These are phyloP conservation scores for Reutealis trisperma DNA, from an alignment of 345 rosid species.

Conservation along the genomic window DNA sequence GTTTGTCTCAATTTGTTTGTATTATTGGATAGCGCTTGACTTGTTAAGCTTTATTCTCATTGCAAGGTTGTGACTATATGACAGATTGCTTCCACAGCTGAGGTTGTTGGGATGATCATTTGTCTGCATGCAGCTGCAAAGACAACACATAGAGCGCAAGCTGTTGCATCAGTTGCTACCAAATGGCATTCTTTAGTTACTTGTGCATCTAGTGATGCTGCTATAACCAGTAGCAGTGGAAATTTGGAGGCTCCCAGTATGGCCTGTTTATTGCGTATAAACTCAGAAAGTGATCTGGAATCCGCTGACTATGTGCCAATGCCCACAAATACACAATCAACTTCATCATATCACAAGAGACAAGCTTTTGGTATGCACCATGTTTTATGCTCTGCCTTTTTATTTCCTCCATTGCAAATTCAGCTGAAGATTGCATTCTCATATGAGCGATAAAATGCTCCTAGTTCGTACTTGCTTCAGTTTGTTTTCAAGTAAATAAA, in stretches of 20 bases:
- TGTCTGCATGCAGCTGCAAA: slow-evolving; percentile 46
- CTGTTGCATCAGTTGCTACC: slow-evolving; percentile 33
- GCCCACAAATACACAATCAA: slow-evolving; percentile 18
- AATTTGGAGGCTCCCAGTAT: background rate
- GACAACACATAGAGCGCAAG: slow-evolving; percentile 41
- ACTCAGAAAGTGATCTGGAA: slow-evolving; percentile 30
- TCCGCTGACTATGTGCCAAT: slow-evolving; percentile 24
- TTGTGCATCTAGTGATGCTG: slow-evolving; percentile 9
- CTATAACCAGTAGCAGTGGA: background rate
- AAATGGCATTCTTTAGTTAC: slow-evolving; percentile 38
- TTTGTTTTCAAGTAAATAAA: background rate
- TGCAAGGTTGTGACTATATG: background rate
- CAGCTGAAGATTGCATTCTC: background rate
- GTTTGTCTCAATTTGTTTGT: background rate
- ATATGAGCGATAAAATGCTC: background rate
- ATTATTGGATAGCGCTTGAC: background rate
- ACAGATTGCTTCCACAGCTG: slow-evolving; percentile 38
- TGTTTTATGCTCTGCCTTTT: background rate
- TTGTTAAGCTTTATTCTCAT: background rate
- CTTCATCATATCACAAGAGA: slow-evolving; percentile 36
- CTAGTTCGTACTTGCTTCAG: background rate
- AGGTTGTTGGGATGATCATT: slow-evolving; percentile 38
- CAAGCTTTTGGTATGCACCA: slow-evolving; percentile 38
- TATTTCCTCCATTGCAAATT: background rate
- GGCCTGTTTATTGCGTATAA: slow-evolving; percentile 1